Evolutionary conservation across 1,139 yeast species (phyloP).

Genomic region (Geotrichum macrosporum): DNA sequence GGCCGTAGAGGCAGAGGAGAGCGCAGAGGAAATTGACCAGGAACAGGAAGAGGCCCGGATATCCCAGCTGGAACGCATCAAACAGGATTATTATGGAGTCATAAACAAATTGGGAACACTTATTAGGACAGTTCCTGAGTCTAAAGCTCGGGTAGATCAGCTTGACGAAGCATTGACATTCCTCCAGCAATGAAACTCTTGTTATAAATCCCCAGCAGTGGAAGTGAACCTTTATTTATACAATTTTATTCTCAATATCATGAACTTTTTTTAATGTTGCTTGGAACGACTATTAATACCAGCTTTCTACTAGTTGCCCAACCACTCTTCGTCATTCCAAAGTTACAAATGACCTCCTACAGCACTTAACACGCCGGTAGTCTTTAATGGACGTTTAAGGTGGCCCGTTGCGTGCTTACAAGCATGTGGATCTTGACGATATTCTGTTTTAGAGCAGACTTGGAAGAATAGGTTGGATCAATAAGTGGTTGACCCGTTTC

Average conservation of each 20-base stretch:
- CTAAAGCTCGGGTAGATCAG: conserved; percentile 24
- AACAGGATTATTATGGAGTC: conserved; percentile 10
- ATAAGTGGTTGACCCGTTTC: conserved; percentile 96
- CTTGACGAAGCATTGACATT: conserved; percentile 24
- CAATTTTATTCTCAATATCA: neutral
- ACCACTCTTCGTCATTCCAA: too few relatives aligned
- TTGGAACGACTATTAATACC: neutral
- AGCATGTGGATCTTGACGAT: conserved; percentile 87
- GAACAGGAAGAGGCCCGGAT: conserved; percentile 20
- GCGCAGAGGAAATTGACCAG: conserved; percentile 3
- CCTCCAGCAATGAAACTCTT: conserved; percentile 13
- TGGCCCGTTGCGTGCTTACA: conserved; percentile 81
- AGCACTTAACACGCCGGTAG: conserved; percentile 75
- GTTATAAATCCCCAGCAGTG: neutral
- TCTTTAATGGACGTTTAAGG: conserved; percentile 94
- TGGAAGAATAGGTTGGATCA: conserved; percentile 94
- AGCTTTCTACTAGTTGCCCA: too few relatives aligned
- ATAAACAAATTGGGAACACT: conserved; percentile 17
- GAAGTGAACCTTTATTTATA: neutral
- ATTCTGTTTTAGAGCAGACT: conserved; percentile 85
- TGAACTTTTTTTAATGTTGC: neutral
- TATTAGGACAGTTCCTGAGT: conserved; percentile 25
- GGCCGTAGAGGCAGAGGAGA: conserved; percentile 1
- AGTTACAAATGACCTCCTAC: too few relatives aligned
- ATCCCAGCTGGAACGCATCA: conserved; percentile 9